Base-by-base conservation (phyloP, 2,329 filamentous ascomycete genomes). In the Neurospora crassa region DNA sequence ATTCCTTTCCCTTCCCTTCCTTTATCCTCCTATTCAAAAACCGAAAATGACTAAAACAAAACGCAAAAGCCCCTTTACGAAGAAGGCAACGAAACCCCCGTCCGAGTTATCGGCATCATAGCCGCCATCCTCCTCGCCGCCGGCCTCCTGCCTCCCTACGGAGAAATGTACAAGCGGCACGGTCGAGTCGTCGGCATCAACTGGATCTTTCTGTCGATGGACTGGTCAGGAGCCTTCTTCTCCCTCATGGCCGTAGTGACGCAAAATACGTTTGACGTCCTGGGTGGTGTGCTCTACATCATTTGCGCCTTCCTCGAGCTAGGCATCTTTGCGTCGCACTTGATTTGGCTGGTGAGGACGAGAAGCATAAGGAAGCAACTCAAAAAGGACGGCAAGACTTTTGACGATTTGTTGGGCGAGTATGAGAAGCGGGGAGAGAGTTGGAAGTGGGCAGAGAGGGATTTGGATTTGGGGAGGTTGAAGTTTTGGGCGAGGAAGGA, bases 171-270 rank as follows among this genome's bases (percentile, higher is more conserved):
- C 81, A 90, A 90, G 77, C 82, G 88, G 14, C 82, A 83, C 69
- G 89, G 89, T 0, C 82, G 88, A 34, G 88, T 90, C 2, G 82
- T 90, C 40, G 89, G 89, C 0, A 85, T 90, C 70, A 88, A 88
- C 83, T 82, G 79, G 75, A 45, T 87, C 16, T 91, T 91, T 74
- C 78, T 91, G 3, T 79, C 80, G 0, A 87, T 90, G 74, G 89
- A 91, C 75, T 89, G 84, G 71, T 74, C 83, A 0, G 89, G 89
- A 1, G 89, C 88, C 0, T 83, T 90, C 71, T 90, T 91, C 77
- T 90, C 88, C 0, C 82, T 90, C 29, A 84, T 90, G 82, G 87
- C 88, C 4, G 72, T 29, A 86, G 88, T 86, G 67, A 87, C 85
- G 0, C 88, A 91, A 75, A 83, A 86, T 34, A 85, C 83, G 2